Percentiles rank a stretch among this genome's conserved stretches.
Conservation (phyloP, 306 rosid species). For the Sesbania bispinosa region DNA sequence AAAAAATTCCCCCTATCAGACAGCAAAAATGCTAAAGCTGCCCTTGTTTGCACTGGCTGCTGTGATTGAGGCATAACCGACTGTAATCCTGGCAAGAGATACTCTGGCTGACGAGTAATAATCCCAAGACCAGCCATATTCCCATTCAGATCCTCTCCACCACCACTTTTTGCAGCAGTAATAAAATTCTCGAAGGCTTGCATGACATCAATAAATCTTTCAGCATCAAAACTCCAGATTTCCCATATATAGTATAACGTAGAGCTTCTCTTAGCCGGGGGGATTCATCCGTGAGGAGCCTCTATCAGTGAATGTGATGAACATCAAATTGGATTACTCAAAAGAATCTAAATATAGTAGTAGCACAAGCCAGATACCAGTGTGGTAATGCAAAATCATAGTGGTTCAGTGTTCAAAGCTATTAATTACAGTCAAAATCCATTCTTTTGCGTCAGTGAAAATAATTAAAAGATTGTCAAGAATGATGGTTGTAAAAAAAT, state of each 20-base stretch:
- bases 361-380: neutral
- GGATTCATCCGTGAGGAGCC: slow-evolving; percentile 97
- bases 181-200: slow-evolving; percentile 97
- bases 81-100: slow-evolving; percentile 48
- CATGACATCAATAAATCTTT: slow-evolving; percentile 98
- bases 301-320: slow-evolving; percentile 46
- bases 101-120: slow-evolving; percentile 42
- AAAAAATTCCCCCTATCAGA: slow-evolving; percentile 89
- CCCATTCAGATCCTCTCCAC: slow-evolving; percentile 82
- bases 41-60: slow-evolving; percentile 87
- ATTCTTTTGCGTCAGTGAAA: neutral
- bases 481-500: neutral
- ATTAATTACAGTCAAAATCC: slow-evolving; percentile 2
- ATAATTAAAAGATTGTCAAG: neutral
- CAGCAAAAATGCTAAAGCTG: slow-evolving; percentile 81
- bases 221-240: slow-evolving; percentile 91
- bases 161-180: slow-evolving; percentile 99
- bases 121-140: slow-evolving; percentile 89
- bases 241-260: slow-evolving; percentile 93
- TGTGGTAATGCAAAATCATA: slow-evolving; percentile 7
- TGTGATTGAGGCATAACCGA: slow-evolving; percentile 37
- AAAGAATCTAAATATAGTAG: slow-evolving; percentile 1
- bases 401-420: slow-evolving; percentile 11
- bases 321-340: slow-evolving; percentile 19
- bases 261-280: slow-evolving; percentile 87